phyloP scores from a whole-genome alignment of 2,329 filamentous ascomycete species.

The Conoideocrella luteorostrata region DNA sequence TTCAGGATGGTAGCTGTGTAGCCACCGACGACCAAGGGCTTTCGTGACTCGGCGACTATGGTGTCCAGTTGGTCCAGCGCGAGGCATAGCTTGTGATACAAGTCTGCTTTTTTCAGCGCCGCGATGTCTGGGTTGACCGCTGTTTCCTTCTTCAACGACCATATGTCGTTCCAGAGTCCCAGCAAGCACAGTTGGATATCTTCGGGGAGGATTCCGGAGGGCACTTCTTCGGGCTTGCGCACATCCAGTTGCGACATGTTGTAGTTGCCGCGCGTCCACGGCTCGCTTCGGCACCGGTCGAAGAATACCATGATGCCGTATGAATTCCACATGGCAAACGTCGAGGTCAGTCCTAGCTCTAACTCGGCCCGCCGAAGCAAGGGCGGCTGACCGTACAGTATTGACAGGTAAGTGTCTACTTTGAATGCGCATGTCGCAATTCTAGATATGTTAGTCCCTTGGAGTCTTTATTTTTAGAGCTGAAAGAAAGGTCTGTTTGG shows the following conservation, averaged over 20 bases:
- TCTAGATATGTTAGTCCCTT: too few species aligned
- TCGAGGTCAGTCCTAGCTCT: constrained; percentile 25
- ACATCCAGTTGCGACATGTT: constrained; percentile 24
- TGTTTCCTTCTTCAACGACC: constrained; percentile 21
- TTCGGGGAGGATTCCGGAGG: constrained; percentile 23
- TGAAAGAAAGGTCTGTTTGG: too few species aligned
- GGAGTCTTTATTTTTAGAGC: too few species aligned
- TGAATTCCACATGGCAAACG: constrained; percentile 30
- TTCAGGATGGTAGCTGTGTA: constrained; percentile 15
- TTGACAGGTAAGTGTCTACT: constrained; percentile 31
- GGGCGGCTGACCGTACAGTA: constrained; percentile 24
- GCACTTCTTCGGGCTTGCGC: constrained; percentile 19
- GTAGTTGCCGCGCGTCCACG: constrained; percentile 21
- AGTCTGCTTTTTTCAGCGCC: not conserved
- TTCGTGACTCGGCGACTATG: constrained; percentile 10
- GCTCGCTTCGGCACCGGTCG: constrained; percentile 24
- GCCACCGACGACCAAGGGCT: constrained; percentile 12
- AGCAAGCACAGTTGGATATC: constrained; percentile 28
- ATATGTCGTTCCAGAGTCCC: constrained; percentile 23
- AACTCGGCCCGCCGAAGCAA: constrained; percentile 30
- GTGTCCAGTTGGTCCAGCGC: constrained; percentile 15
- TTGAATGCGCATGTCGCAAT: constrained; percentile 29
- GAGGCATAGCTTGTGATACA: constrained; percentile 10
- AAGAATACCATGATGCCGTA: constrained; percentile 31
- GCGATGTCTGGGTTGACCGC: constrained; percentile 14